A percentile compares a stretch with the other conserved stretches of the same genome.
phyloP scores from a whole-genome alignment of 1,284 basidiomycete species.

The Pascua guehoae region DNA sequence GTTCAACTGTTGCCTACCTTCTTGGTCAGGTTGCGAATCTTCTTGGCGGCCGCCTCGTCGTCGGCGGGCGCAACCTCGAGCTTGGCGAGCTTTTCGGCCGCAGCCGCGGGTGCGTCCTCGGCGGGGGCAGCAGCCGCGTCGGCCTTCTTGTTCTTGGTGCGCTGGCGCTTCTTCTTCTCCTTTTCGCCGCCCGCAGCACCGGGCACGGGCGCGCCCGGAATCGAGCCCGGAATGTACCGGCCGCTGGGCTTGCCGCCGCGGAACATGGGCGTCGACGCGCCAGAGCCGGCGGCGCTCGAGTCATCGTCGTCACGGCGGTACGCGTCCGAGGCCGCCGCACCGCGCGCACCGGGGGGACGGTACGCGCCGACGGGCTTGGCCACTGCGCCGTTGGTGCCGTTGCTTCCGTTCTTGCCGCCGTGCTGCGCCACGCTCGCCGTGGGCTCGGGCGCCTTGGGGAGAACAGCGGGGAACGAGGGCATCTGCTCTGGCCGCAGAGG shows the following conservation, averaged over 20 bases:
- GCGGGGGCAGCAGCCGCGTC: constrained; percentile 29
- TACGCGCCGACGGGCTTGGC: constrained; percentile 75
- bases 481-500: constrained; percentile 65
- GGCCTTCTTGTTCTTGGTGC: constrained; percentile 56
- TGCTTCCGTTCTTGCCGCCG: constrained; percentile 28
- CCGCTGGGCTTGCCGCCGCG: constrained; percentile 55
- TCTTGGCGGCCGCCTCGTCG: constrained; percentile 72
- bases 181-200: constrained; percentile 51
- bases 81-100: constrained; percentile 30
- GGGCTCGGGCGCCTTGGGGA: constrained; percentile 73
- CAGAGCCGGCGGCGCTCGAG: constrained; percentile 54
- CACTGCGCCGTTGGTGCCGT: constrained; percentile 43
- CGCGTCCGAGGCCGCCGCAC: constrained; percentile 73
- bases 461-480: constrained; percentile 65
- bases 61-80: constrained; percentile 55
- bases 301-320: constrained; percentile 76
- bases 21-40: constrained; percentile 88
- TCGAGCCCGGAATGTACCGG: constrained; percentile 64
- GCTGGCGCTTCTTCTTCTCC: constrained; percentile 58
- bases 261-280: constrained; percentile 55
- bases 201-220: constrained; percentile 29
- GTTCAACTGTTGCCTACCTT: too few relatives aligned
- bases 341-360: constrained; percentile 86
- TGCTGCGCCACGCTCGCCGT: constrained; percentile 57
- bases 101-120: constrained; percentile 20